phyloP scores from a whole-genome alignment of 257 asterid genomes.

The Thymus mandschuricus region DNA sequence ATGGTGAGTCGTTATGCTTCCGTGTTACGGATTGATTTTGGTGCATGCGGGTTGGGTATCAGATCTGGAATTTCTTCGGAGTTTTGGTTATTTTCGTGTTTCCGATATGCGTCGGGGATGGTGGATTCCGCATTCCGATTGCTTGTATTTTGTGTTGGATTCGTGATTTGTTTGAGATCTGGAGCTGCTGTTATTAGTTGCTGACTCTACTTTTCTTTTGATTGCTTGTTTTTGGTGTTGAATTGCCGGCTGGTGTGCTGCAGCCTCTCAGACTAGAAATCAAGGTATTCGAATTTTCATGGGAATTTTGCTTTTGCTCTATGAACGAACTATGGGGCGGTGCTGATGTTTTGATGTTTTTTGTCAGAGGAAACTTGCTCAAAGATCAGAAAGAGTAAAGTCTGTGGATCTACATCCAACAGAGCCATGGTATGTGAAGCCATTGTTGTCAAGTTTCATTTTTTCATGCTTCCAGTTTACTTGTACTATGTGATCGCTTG shows the following conservation, averaged over 20 bases:
- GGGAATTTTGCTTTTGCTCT: slow-evolving; percentile 6
- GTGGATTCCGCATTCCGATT: slow-evolving; percentile 29
- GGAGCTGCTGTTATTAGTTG: slow-evolving; percentile 31
- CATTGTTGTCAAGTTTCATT: slow-evolving; percentile 14
- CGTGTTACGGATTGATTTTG: slow-evolving; percentile 29
- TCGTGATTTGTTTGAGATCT: slow-evolving; percentile 42
- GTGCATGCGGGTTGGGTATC: slow-evolving; percentile 25
- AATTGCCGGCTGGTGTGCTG: slow-evolving; percentile 30
- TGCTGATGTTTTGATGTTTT: slow-evolving; percentile 34
- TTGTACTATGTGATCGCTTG: slow-evolving; percentile 17
- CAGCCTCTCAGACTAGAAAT: slow-evolving; percentile 66
- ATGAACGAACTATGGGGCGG: slow-evolving; percentile 30
- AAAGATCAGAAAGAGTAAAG: slow-evolving; percentile 73
- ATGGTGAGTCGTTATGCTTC: slow-evolving; percentile 47
- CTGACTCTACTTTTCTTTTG: slow-evolving; percentile 28
- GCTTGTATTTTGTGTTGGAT: slow-evolving; percentile 25
- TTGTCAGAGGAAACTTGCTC: slow-evolving; percentile 64
- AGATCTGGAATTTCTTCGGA: slow-evolving; percentile 39
- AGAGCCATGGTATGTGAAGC: slow-evolving; percentile 63
- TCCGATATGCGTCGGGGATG: slow-evolving; percentile 11
- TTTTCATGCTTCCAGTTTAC: slow-evolving; percentile 7
- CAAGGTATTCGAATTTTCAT: slow-evolving; percentile 46
- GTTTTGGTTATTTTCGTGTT: slow-evolving; percentile 20
- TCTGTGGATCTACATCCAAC: slow-evolving; percentile 73
- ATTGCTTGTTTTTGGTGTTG: slow-evolving; percentile 25